Evolutionary conservation across 805 yeast genomes (phyloP), one percentile per base, ranked within the genome.

Genomic region (Sungouiella blattae): DNA sequence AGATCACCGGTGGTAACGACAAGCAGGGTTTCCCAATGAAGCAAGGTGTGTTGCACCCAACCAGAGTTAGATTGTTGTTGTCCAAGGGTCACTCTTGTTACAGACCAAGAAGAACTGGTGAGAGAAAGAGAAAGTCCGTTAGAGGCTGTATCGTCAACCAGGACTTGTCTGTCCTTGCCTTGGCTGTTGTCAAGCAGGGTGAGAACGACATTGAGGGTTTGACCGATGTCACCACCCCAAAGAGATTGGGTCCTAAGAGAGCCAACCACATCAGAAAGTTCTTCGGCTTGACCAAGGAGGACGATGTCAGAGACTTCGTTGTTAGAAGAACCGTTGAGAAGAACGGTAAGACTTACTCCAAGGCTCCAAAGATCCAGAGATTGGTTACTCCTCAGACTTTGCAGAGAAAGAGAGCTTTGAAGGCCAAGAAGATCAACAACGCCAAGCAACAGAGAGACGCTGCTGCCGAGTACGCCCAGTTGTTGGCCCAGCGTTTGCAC

Each of bases 1-100:
- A 84, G 80, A 89, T 93, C 73, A 75, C 97, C 62, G 98, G 98
- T 70, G 98, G 98, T 83, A 93, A 93, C 85, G 98, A 93, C 80
- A 93, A 93, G 79, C 98, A 93, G 80, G 98, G 98, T 79, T 93
- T 93, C 96, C 98, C 98, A 77, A 93, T 94, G 98, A 93, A 89
- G 77, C 98, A 94, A 78, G 98, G 98, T 84, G 98, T 93, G 55
- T 78, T 93, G 82, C 93, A 87, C 80, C 98, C 98, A 76, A 88
- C 94, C 83, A 94, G 98, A 83, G 98, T 93, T 62, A 88, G 86
- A 72, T 82, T 93, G 63, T 81, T 93, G 69, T 79, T 93, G 68
- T 72, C 95, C 58, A 82, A 87, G 76, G 96, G 91, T 65, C 83
- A 77, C 78, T 87, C 97, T 60, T 91, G 98, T 81, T 93, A 93